phyloP scores from a whole-genome alignment of 768 basidiomycete genomes.

The Lactarius tabidus region DNA sequence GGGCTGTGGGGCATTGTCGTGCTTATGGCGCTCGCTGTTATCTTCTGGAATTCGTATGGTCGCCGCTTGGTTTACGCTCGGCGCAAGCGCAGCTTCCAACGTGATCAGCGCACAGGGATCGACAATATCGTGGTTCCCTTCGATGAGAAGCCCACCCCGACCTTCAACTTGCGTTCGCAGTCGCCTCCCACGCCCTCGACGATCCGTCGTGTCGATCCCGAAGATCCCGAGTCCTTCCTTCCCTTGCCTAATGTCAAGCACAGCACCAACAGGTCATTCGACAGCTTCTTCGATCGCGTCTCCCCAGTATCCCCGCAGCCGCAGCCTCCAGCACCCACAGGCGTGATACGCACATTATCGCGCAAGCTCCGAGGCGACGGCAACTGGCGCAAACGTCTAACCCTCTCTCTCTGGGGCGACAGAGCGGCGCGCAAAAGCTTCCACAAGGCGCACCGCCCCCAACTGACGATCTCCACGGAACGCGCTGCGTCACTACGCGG shows the following conservation, averaged over 20 bases:
- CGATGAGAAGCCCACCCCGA: slow-evolving; percentile 26
- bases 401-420: slow-evolving; percentile 27
- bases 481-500: slow-evolving; percentile 34
- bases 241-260: slow-evolving; percentile 29
- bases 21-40: slow-evolving; percentile 65
- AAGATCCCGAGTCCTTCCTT: slow-evolving; percentile 34
- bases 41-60: slow-evolving; percentile 71
- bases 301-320: slow-evolving; percentile 25
- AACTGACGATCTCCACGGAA: slow-evolving; percentile 44
- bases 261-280: slow-evolving; percentile 41
- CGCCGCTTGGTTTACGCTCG: slow-evolving; percentile 40
- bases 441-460: slow-evolving; percentile 20
- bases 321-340: slow-evolving; percentile 3
- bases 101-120: slow-evolving; percentile 26
- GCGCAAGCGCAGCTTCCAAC: slow-evolving; percentile 37
- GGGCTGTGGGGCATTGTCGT: slow-evolving; percentile 81
- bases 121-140: slow-evolving; percentile 26
- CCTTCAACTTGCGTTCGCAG: slow-evolving; percentile 26
- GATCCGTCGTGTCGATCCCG: slow-evolving; percentile 43
- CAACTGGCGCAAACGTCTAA: slow-evolving; percentile 22
- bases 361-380: slow-evolving; percentile 27
- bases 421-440: slow-evolving; percentile 23
- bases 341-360: slow-evolving; percentile 11
- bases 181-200: slow-evolving; percentile 12
- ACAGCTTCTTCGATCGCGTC: slow-evolving; percentile 41